phyloP scores from a whole-genome alignment of 331 rosid genomes.

The Erythrophleum ivorense region DNA sequence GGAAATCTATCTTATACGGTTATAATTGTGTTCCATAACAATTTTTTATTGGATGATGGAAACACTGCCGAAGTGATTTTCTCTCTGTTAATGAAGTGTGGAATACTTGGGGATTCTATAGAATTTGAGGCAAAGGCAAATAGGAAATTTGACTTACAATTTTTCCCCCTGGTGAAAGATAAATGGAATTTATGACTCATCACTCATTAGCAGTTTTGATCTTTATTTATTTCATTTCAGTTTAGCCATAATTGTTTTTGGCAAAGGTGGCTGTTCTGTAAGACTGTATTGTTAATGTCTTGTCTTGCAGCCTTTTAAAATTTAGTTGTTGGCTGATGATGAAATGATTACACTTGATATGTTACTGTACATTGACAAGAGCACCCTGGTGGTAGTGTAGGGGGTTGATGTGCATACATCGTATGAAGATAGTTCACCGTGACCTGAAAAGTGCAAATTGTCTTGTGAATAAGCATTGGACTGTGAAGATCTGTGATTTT shows the following conservation, averaged over 20 bases:
- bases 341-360: conserved; percentile 33
- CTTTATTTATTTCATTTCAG: background rate
- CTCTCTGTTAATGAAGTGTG: background rate
- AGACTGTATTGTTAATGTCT: conserved; percentile 9
- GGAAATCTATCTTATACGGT: background rate
- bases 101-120: background rate
- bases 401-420: conserved; percentile 99
- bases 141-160: background rate
- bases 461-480: conserved; percentile 94
- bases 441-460: conserved; percentile 97
- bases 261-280: background rate
- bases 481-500: conserved; percentile 95
- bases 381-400: conserved; percentile 50
- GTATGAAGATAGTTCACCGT: conserved; percentile 96
- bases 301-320: conserved; percentile 15
- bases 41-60: conserved; percentile 13
- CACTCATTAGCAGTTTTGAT: background rate
- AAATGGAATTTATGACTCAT: background rate
- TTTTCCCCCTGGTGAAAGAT: background rate
- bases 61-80: background rate
- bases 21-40: conserved; percentile 1
- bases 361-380: conserved; percentile 36
- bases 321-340: conserved; percentile 11
- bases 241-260: conserved; percentile 13
- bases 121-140: background rate